Evolutionary conservation across 2,329 filamentous ascomycete genomes (phyloP).

Genomic region (Trichophyton equinum): DNA sequence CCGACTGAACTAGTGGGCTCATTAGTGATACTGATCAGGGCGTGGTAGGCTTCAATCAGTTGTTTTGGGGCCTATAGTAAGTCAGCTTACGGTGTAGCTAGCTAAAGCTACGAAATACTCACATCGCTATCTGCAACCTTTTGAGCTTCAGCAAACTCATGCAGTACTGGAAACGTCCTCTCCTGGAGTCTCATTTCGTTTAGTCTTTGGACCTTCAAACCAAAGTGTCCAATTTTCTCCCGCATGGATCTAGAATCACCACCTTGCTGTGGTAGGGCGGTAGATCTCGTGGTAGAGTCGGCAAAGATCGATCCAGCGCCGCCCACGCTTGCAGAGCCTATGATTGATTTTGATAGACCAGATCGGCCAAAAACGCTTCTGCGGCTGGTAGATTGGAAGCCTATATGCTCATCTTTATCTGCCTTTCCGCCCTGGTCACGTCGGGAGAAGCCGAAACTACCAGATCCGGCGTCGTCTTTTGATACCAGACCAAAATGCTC

Average conservation of each 20-base stretch:
- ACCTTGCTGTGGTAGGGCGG: slow-evolving; percentile 37
- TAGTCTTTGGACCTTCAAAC: slow-evolving; percentile 64
- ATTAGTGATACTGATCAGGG: slow-evolving; percentile 63
- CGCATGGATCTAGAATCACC: slow-evolving; percentile 64
- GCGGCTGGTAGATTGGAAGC: slow-evolving; percentile 28
- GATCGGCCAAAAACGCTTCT: slow-evolving; percentile 56
- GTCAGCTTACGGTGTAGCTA: slow-evolving; percentile 10
- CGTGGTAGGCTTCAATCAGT: slow-evolving; percentile 69
- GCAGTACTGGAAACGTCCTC: slow-evolving; percentile 58
- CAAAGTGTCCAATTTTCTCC: slow-evolving; percentile 73
- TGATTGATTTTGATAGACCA: slow-evolving; percentile 67
- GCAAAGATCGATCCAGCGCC: slow-evolving; percentile 56
- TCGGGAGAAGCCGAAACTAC: slow-evolving; percentile 26
- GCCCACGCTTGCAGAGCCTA: slow-evolving; percentile 59
- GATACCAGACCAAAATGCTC: slow-evolving; percentile 83
- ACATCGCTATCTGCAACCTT: slow-evolving; percentile 53
- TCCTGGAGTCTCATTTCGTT: slow-evolving; percentile 60
- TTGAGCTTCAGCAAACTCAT: slow-evolving; percentile 65
- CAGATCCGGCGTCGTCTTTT: slow-evolving; percentile 28
- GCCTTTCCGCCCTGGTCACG: slow-evolving; percentile 30
- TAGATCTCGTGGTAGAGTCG: slow-evolving; percentile 50
- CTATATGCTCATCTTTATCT: slow-evolving; percentile 33
- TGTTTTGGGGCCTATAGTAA: slow-evolving; percentile 51
- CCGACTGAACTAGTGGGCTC: slow-evolving; percentile 54
- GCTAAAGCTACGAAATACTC: slow-evolving; percentile 18